A percentile compares a stretch with the other conserved stretches of the same genome.
phyloP scores from a whole-genome alignment of 495 filamentous ascomycete species.

The Neurospora sp. region DNA sequence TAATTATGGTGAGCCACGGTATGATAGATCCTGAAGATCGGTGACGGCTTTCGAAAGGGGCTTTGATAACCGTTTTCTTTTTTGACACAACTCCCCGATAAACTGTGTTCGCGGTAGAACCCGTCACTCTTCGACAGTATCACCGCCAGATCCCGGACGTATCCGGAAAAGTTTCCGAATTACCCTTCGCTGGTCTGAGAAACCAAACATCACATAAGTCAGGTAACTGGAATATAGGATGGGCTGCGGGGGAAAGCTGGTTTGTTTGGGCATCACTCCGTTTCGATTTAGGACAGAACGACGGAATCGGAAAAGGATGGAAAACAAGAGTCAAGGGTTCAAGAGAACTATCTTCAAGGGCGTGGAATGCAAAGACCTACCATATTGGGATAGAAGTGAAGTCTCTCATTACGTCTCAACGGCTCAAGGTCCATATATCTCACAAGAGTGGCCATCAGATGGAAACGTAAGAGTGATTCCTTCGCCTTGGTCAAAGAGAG shows the following conservation, averaged over 20 bases:
- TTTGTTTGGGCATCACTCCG: neutral
- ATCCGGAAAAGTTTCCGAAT: neutral
- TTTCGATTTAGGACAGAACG: neutral
- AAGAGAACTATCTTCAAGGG: neutral
- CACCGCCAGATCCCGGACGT: neutral
- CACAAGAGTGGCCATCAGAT: neutral
- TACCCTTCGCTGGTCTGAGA: neutral
- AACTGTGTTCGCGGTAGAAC: too few relatives aligned
- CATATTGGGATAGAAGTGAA: neutral
- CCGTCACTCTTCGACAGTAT: neutral
- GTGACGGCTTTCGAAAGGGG: neutral
- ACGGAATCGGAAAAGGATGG: neutral
- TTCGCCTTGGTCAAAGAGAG: neutral
- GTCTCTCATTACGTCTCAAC: too few relatives aligned
- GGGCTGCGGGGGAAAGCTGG: neutral
- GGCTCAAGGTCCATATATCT: neutral
- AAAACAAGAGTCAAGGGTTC: neutral
- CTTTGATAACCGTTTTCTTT: too few relatives aligned
- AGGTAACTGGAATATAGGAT: neutral
- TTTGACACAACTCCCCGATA: too few relatives aligned
- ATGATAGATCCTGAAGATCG: too few relatives aligned
- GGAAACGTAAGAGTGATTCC: neutral
- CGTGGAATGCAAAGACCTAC: neutral
- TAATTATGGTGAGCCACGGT: neutral
- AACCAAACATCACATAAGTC: neutral